Conservation (phyloP, 495 filamentous ascomycete species). For the Venustampulla echinocandica region DNA sequence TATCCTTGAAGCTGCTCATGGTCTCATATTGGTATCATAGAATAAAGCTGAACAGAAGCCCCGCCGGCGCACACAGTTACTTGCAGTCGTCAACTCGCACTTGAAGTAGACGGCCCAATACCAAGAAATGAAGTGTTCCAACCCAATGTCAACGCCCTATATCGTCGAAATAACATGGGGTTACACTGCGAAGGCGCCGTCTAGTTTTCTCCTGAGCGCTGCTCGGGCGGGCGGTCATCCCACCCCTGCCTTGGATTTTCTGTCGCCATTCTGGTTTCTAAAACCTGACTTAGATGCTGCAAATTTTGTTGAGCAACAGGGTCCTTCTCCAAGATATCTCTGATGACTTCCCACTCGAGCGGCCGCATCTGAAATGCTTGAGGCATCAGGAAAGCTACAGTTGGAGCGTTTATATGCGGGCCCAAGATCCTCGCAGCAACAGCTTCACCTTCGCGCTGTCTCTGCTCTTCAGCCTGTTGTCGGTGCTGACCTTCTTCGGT, state of each 20-base stretch:
- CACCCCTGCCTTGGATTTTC: constrained; percentile 2
- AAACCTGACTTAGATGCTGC: constrained; percentile 35
- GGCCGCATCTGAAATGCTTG: constrained; percentile 54
- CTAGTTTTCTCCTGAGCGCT: too few relatives aligned
- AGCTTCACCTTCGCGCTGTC: constrained; percentile 34
- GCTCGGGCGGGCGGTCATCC: background rate
- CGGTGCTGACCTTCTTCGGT: constrained; percentile 18
- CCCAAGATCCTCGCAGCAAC: constrained; percentile 53
- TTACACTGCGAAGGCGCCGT: background rate
- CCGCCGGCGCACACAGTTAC: background rate
- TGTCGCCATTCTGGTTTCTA: constrained; percentile 28
- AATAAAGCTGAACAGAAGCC: background rate
- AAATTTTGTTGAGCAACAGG: constrained; percentile 39
- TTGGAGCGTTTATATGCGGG: constrained; percentile 46
- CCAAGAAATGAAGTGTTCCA: background rate
- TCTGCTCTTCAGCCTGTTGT: constrained; percentile 17
- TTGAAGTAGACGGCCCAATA: background rate
- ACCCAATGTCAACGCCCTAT: background rate
- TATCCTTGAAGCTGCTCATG: constrained; percentile 11
- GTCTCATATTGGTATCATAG: constrained; percentile 18
- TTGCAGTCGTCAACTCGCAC: background rate
- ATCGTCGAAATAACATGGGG: background rate
- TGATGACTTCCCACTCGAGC: constrained; percentile 55
- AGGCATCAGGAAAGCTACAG: constrained; percentile 57
- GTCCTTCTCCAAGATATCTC: constrained; percentile 46